Evolutionary conservation across 768 basidiomycete genomes (phyloP), one percentile per base, ranked within the genome.

Genomic region (Aureoboletus auriporus): DNA sequence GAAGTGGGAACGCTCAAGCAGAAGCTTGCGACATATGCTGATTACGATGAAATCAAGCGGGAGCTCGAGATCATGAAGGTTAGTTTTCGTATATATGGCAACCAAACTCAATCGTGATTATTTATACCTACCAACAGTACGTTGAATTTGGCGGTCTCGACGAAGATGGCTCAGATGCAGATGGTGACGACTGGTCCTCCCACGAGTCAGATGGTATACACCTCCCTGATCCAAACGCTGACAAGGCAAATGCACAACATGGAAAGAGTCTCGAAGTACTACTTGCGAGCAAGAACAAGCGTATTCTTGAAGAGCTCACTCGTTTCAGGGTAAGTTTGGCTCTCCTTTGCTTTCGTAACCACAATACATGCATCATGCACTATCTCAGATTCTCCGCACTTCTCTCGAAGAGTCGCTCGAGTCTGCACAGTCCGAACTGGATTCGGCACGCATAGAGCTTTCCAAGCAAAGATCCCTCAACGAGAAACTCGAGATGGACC

Each of bases 11-110:
- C 75, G 41, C 73, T 94, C 2, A 83, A 78, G 62, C 68, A 71
- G 30, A 83, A 83, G 55, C 70, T 98, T 33, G 82, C 80, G 58
- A 80, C 80, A 54, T 89, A 86, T 52, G 66, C 66, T 13, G 93
- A 99, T 66, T 98, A 99, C 59, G 95, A 98, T 60, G 94, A 98
- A 70, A 83, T 98, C 62, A 98, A 98, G 72, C 85, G 96, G 26
- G 96, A 99, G 65, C 76, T 99, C 27, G 93, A 93, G 62, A 98
- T 99, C 55, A 90, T 98, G 91, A 97, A 99, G 82, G 96, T 90
- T 42, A 39, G 70, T 61, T 11, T 2, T 8, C 11, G 8, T 9
- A 8, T 13, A 8, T 11, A 8, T 26, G n/a, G 5, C 13, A 7
- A 27, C 4, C 2, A 6, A 29, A 23, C 9, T 28, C 10, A n/a